A percentile compares a stretch with the other conserved stretches of the same genome.
These are phyloP conservation scores for Aspergillus homomorphus DNA, from an alignment of 495 filamentous ascomycete genomes.

Conservation along the genomic window DNA sequence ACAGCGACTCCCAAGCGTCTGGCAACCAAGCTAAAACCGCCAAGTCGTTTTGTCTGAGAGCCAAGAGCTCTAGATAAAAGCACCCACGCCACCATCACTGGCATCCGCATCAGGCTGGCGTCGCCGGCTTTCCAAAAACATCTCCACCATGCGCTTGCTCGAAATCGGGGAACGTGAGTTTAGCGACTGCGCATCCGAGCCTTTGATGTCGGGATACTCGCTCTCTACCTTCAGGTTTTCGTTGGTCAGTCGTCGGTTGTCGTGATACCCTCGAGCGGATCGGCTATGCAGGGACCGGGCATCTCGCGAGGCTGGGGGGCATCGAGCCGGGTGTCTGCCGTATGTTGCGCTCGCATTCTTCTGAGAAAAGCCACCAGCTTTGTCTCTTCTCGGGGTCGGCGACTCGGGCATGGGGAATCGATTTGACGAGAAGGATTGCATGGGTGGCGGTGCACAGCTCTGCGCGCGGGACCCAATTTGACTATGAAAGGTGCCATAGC, in stretches of 20 bases:
- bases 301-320: conserved; percentile 28
- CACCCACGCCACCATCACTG: conserved; percentile 21
- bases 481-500: conserved; percentile 4
- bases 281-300: conserved; percentile 29
- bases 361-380: conserved; percentile 19
- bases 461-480: conserved; percentile 1
- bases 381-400: conserved; percentile 29
- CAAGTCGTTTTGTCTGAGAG: background rate
- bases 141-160: conserved; percentile 58
- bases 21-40: too few relatives aligned
- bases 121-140: conserved; percentile 55
- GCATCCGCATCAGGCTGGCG: conserved; percentile 34
- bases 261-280: conserved; percentile 25
- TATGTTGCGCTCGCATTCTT: conserved; percentile 33
- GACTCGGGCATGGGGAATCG: conserved; percentile 26
- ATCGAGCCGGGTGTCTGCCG: conserved; percentile 32
- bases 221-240: conserved; percentile 33
- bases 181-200: conserved; percentile 21
- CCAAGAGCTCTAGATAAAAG: conserved; percentile 26
- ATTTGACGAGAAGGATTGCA: conserved; percentile 27
- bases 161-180: conserved; percentile 35
- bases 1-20: too few relatives aligned
- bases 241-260: conserved; percentile 28
- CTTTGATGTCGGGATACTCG: conserved; percentile 20
- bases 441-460: conserved; percentile 21